Percentiles rank a stretch among this genome's conserved stretches.
Evolutionary conservation across 345 rosid species (phyloP).

Genomic region (Isatis tinctoria): DNA sequence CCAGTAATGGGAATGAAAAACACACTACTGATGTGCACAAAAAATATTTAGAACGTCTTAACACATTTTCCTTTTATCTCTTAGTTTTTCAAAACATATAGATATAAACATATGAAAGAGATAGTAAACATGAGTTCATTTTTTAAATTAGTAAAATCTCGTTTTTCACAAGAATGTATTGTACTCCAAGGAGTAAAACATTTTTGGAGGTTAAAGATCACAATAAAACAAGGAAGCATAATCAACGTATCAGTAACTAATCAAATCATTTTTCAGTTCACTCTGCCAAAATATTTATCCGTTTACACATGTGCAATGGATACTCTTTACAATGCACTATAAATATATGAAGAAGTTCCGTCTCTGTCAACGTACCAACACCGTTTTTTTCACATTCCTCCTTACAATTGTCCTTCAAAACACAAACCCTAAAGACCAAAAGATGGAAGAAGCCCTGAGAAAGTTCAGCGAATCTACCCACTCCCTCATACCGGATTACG

Average conservation of each 20-base stretch:
- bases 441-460: constrained; percentile 69
- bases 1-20: background rate
- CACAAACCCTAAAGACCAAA: constrained; percentile 15
- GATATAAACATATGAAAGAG: background rate
- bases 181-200: too few relatives aligned
- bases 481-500: background rate
- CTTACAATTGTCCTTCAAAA: background rate
- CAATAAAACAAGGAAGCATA: background rate
- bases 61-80: background rate
- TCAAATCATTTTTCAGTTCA: background rate
- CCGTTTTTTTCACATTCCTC: background rate
- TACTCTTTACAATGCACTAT: background rate
- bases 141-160: background rate
- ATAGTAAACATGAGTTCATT: background rate
- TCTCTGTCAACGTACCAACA: background rate
- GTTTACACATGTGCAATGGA: background rate
- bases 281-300: background rate
- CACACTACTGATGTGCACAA: background rate
- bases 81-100: too few relatives aligned
- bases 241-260: background rate
- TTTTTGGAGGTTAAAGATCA: background rate
- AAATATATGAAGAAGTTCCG: background rate
- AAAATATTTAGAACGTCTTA: background rate
- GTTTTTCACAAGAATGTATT: background rate
- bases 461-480: constrained; percentile 34